Conservation (phyloP, 1,139 yeast genomes). For the Entelexis paramagnoliae region DNA sequence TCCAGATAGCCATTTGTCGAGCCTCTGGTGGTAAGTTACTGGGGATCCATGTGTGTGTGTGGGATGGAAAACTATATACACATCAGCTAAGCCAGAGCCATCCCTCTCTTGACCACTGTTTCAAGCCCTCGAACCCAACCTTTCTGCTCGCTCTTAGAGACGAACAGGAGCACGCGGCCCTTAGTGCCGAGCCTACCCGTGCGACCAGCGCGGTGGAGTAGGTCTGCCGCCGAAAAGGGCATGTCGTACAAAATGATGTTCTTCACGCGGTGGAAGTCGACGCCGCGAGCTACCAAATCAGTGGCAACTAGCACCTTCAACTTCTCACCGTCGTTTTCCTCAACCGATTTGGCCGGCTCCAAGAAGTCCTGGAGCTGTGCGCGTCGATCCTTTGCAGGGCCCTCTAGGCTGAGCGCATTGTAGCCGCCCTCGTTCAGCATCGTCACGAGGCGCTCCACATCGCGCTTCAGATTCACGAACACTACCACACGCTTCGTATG, state of each 20-base stretch:
- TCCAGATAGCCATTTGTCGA: conserved; percentile 18
- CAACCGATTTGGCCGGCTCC: conserved; percentile 38
- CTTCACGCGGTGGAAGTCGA: conserved; percentile 72
- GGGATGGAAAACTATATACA: background rate
- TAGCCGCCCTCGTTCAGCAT: conserved; percentile 51
- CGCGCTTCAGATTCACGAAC: conserved; percentile 68
- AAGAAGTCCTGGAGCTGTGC: conserved; percentile 47
- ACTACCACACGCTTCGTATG: conserved; percentile 71
- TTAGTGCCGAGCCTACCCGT: conserved; percentile 87
- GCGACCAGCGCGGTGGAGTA: conserved; percentile 86
- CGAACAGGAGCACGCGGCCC: conserved; percentile 75
- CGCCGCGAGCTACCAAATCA: conserved; percentile 80
- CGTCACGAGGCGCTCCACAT: conserved; percentile 49
- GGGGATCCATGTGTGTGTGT: conserved; percentile 8
- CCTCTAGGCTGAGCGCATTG: conserved; percentile 53
- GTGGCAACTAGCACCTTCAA: conserved; percentile 72
- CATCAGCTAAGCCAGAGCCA: conserved; percentile 21
- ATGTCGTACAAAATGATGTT: conserved; percentile 78
- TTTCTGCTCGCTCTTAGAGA: conserved; percentile 53
- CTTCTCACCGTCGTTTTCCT: conserved; percentile 12
- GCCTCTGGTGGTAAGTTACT: conserved; percentile 21
- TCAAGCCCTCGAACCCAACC: conserved; percentile 83
- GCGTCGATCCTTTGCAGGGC: conserved; percentile 22
- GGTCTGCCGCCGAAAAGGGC: conserved; percentile 74
- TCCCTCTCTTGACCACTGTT: conserved; percentile 46